Conservation (phyloP, 2,329 filamentous ascomycete genomes). For the Ophiostoma sp. region DNA sequence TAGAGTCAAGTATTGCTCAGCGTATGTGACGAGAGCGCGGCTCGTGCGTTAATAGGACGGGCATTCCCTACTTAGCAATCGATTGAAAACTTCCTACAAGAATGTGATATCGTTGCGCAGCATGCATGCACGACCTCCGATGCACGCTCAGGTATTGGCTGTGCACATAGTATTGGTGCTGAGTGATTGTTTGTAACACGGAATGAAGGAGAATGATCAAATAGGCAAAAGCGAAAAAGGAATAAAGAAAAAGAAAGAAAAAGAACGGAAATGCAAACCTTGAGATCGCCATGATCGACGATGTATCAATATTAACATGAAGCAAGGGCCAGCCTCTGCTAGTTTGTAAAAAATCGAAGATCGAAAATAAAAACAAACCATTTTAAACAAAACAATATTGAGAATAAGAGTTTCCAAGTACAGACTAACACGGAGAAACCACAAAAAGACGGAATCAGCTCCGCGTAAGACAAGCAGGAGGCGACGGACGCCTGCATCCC, state of each 20-base stretch:
- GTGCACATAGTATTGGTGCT: not conserved
- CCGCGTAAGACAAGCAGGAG: not conserved
- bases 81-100: not conserved
- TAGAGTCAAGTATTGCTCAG: not conserved
- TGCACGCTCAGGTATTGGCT: not conserved
- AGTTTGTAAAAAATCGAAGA: not conserved
- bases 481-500: not conserved
- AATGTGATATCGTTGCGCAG: not conserved
- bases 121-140: constrained; percentile 1
- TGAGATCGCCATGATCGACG: not conserved
- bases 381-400: too few species aligned
- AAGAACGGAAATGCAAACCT: not conserved
- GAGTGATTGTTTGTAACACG: not conserved
- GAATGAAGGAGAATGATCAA: not conserved
- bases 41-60: not conserved
- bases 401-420: too few species aligned
- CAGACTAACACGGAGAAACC: not conserved
- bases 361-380: not conserved
- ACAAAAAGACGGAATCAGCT: not conserved
- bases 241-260: not conserved
- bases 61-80: too few species aligned
- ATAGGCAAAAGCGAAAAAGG: not conserved
- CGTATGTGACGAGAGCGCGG: not conserved
- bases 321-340: not conserved
- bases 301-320: not conserved